Percentiles rank a stretch among this genome's conserved stretches.
Conservation (phyloP, 768 basidiomycete genomes). For the Erythrobasidium yunnanense region DNA sequence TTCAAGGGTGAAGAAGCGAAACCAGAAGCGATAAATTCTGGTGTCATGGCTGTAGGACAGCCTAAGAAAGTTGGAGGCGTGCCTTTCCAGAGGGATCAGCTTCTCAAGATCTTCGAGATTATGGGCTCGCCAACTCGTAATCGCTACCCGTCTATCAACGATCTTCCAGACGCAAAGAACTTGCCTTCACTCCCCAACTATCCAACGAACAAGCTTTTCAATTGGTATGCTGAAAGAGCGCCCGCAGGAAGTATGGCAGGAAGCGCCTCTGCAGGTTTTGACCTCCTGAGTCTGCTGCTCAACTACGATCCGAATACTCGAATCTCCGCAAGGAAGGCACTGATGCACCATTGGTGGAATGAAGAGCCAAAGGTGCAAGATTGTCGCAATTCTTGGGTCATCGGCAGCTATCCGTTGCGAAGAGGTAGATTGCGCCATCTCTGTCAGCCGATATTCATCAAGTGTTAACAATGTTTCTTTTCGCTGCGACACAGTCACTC, state of each 20-base stretch:
- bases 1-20: conserved; percentile 99
- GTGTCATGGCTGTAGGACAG: conserved; percentile 8
- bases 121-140: conserved; percentile 68
- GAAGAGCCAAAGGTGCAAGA: conserved; percentile 58
- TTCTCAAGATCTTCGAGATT: conserved; percentile 91
- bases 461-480: too few relatives aligned
- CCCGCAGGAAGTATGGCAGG: conserved; percentile 45
- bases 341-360: conserved; percentile 80
- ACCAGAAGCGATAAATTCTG: conserved; percentile 52
- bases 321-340: conserved; percentile 67
- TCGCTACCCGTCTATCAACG: conserved; percentile 2
- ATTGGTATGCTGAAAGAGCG: conserved; percentile 53
- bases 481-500: conserved; percentile 82
- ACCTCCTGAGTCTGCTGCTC: conserved; percentile 76
- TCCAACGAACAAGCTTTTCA: conserved; percentile 50
- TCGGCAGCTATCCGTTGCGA: conserved; percentile 9
- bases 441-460: too few relatives aligned
- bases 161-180: conserved; percentile 7
- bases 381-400: conserved; percentile 13
- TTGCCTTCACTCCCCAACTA: conserved; percentile 45
- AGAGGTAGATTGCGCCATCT: conserved; percentile 15
- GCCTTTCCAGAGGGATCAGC: conserved; percentile 90
- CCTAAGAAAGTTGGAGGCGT: conserved; percentile 70
- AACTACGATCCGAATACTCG: conserved; percentile 80
- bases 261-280: conserved; percentile 53